Evolutionary conservation across 257 asterid species (phyloP).

Genomic region (Przewalskia tangutica): DNA sequence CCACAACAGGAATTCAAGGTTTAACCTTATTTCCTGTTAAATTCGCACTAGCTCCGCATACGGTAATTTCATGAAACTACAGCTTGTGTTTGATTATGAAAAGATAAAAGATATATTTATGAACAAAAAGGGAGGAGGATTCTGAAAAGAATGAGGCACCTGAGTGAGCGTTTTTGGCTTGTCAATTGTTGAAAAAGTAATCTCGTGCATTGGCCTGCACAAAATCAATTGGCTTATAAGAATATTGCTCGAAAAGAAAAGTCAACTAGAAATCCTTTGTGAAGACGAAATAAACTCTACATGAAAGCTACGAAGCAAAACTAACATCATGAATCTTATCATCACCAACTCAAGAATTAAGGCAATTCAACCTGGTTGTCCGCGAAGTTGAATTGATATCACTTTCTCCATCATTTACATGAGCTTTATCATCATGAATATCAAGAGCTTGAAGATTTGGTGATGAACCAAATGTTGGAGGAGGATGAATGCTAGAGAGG

Average conservation of each 20-base stretch:
- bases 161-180: slow-evolving; percentile 41
- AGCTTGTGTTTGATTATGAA: background rate
- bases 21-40: background rate
- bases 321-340: background rate
- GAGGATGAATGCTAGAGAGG: slow-evolving; percentile 29
- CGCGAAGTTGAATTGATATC: slow-evolving; percentile 22
- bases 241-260: background rate
- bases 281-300: background rate
- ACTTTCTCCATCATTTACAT: slow-evolving; percentile 15
- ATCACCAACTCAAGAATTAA: background rate
- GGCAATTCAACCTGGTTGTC: slow-evolving; percentile 15
- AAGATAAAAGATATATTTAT: background rate
- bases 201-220: slow-evolving; percentile 48
- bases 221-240: slow-evolving; percentile 3
- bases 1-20: background rate
- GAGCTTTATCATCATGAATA: slow-evolving; percentile 16
- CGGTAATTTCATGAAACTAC: background rate
- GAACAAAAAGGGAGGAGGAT: background rate
- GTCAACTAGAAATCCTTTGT: background rate
- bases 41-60: background rate
- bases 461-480: slow-evolving; percentile 50
- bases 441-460: slow-evolving; percentile 37
- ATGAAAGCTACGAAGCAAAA: background rate
- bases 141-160: slow-evolving; percentile 16
- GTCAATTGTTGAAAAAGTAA: slow-evolving; percentile 40